Percentiles rank a stretch among this genome's conserved stretches.
Conservation (phyloP, 2,329 filamentous ascomycete species). For the Pseudophaeomoniella oleicola region DNA sequence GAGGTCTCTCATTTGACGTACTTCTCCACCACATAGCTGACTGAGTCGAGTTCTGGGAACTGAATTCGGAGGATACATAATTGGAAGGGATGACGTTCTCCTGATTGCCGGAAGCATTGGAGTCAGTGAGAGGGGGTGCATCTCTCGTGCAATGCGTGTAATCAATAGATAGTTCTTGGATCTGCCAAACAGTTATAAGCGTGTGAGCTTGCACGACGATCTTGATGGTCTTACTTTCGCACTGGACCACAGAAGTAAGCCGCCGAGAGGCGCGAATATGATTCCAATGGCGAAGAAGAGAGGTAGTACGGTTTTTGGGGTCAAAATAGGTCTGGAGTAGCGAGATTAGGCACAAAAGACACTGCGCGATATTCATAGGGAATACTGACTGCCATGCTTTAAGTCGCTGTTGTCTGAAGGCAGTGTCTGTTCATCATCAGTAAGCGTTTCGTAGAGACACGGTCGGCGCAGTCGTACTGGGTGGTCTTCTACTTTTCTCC, state of each 20-base stretch:
- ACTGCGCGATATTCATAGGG: slow-evolving; percentile 2
- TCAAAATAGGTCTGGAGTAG: slow-evolving; percentile 67
- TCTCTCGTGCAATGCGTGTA: slow-evolving; percentile 65
- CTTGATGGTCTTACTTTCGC: slow-evolving; percentile 43
- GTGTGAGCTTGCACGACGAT: slow-evolving; percentile 7
- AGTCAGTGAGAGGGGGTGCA: neutral
- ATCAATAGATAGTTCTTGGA: slow-evolving; percentile 81
- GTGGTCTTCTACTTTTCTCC: slow-evolving; percentile 80
- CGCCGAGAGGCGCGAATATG: slow-evolving; percentile 87
- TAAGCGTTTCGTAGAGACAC: slow-evolving; percentile 3
- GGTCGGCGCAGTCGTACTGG: slow-evolving; percentile 44
- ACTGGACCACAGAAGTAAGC: slow-evolving; percentile 73
- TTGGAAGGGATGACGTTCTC: slow-evolving; percentile 43
- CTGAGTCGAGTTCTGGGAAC: slow-evolving; percentile 30
- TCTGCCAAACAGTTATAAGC: slow-evolving; percentile 33
- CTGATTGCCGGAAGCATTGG: no score
- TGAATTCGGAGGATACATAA: slow-evolving; percentile 58
- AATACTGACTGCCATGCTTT: slow-evolving; percentile 91
- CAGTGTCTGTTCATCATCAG: slow-evolving; percentile 53
- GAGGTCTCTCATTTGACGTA: slow-evolving; percentile 10
- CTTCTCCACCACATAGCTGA: slow-evolving; percentile 17
- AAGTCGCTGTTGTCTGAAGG: slow-evolving; percentile 88
- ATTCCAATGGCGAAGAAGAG: slow-evolving; percentile 83
- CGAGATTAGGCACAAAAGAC: slow-evolving; percentile 12
- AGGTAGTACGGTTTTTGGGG: slow-evolving; percentile 81